Conservation (phyloP, 2,329 filamentous ascomycete genomes). For the Cordyceps javanica region DNA sequence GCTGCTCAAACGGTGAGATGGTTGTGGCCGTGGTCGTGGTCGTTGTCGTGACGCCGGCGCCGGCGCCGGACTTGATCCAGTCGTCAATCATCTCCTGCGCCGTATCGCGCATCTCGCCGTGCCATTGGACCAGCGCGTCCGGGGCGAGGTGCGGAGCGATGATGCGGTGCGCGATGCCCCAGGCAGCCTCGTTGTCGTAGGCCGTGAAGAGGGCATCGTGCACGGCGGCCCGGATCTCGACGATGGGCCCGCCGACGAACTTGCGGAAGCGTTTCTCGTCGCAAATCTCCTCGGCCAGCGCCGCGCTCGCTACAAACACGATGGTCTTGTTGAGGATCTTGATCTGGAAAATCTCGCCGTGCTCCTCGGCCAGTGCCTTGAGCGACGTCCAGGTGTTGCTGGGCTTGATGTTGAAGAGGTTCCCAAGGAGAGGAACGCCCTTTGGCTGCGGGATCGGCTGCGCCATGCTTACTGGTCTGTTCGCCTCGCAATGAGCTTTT, state of each 20-base stretch:
- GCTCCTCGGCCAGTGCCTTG: conserved; percentile 28
- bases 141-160: conserved; percentile 39
- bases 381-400: conserved; percentile 32
- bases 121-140: conserved; percentile 27
- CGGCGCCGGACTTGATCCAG: conserved; percentile 36
- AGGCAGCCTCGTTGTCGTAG: conserved; percentile 40
- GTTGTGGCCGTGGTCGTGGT: no score
- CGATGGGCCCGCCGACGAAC: conserved; percentile 45
- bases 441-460: conserved; percentile 29
- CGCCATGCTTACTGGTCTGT: conserved; percentile 23
- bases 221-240: conserved; percentile 45
- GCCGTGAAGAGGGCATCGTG: conserved; percentile 49
- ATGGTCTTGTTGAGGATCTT: conserved; percentile 28
- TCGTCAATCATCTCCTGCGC: conserved; percentile 42
- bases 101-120: conserved; percentile 43
- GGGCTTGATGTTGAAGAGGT: conserved; percentile 29
- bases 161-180: conserved; percentile 47
- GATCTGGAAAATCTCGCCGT: conserved; percentile 35
- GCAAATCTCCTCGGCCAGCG: conserved; percentile 44
- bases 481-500: background rate
- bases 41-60: conserved; percentile 24
- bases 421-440: conserved; percentile 31
- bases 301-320: conserved; percentile 41
- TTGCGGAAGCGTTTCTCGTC: conserved; percentile 50
- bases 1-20: conserved; percentile 40